Evolutionary conservation across 2,329 filamentous ascomycete genomes (phyloP).

Genomic region (Pseudogymnoascus sp.): DNA sequence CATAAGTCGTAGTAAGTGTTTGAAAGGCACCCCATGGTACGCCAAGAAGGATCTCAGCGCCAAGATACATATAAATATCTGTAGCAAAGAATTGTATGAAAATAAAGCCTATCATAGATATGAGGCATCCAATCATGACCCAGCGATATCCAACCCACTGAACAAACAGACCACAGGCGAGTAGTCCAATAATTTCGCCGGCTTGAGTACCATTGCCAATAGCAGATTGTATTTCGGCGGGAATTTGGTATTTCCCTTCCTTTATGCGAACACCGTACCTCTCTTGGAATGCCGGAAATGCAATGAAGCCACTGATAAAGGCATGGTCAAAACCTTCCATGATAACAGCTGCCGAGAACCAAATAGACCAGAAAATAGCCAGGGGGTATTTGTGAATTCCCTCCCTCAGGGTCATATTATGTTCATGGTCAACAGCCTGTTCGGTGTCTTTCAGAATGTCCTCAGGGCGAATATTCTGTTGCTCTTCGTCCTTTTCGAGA

Average conservation of each 20-base stretch:
- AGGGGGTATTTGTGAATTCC: not conserved
- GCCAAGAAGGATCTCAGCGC: conserved; percentile 22
- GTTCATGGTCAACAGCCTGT: conserved; percentile 10
- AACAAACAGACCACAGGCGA: conserved; percentile 16
- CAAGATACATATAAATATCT: conserved; percentile 24
- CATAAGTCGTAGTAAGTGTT: conserved; percentile 43
- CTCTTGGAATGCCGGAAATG: conserved; percentile 16
- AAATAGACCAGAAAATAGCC: conserved; percentile 24
- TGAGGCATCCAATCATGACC: conserved; percentile 14
- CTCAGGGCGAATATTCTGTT: not conserved
- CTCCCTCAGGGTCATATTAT: not conserved
- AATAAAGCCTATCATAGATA: conserved; percentile 18
- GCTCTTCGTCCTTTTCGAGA: not conserved
- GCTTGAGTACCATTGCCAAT: conserved; percentile 19
- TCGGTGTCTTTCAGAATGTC: conserved; percentile 14
- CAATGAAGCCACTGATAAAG: conserved; percentile 28
- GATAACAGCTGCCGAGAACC: conserved; percentile 28
- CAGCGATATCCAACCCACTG: conserved; percentile 17
- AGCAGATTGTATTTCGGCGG: conserved; percentile 29
- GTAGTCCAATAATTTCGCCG: conserved; percentile 17
- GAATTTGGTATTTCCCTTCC: conserved; percentile 19
- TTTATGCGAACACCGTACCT: conserved; percentile 14
- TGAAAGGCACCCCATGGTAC: conserved; percentile 28
- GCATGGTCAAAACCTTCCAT: conserved; percentile 32
- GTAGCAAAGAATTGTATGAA: conserved; percentile 21